Conservation (phyloP, 1,139 yeast genomes). For the Hansenula anomala region DNA sequence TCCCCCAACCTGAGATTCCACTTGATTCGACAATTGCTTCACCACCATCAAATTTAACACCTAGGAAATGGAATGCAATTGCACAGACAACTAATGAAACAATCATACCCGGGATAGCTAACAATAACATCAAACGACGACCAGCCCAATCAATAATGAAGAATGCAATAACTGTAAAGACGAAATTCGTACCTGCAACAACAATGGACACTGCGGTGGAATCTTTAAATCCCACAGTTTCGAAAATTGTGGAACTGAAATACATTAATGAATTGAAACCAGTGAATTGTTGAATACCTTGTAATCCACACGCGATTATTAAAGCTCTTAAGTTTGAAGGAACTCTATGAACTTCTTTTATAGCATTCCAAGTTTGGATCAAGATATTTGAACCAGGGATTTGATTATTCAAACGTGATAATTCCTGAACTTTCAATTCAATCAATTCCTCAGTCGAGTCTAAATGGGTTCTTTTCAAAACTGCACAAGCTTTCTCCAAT, state of each 20-base stretch:
- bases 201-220: conserved; percentile 92
- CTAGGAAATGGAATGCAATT: conserved; percentile 81
- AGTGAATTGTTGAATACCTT: conserved; percentile 92
- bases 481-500: conserved; percentile 58
- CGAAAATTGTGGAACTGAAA: conserved; percentile 85
- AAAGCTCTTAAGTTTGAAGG: conserved; percentile 88
- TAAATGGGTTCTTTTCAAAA: conserved; percentile 53
- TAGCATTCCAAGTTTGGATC: conserved; percentile 53
- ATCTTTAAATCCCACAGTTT: conserved; percentile 79
- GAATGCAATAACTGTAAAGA: conserved; percentile 78
- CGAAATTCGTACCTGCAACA: conserved; percentile 87
- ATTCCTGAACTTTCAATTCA: conserved; percentile 54
- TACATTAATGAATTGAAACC: conserved; percentile 96
- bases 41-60: conserved; percentile 48
- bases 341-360: conserved; percentile 62
- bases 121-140: conserved; percentile 70
- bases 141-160: conserved; percentile 82
- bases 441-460: conserved; percentile 54
- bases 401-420: conserved; percentile 38
- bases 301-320: conserved; percentile 84
- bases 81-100: conserved; percentile 73
- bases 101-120: conserved; percentile 79
- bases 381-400: conserved; percentile 57
- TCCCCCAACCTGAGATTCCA: conserved; percentile 74
- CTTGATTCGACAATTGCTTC: conserved; percentile 35